Evolutionary conservation across 257 asterid species (phyloP).

Genomic region (Jasminum sambac): DNA sequence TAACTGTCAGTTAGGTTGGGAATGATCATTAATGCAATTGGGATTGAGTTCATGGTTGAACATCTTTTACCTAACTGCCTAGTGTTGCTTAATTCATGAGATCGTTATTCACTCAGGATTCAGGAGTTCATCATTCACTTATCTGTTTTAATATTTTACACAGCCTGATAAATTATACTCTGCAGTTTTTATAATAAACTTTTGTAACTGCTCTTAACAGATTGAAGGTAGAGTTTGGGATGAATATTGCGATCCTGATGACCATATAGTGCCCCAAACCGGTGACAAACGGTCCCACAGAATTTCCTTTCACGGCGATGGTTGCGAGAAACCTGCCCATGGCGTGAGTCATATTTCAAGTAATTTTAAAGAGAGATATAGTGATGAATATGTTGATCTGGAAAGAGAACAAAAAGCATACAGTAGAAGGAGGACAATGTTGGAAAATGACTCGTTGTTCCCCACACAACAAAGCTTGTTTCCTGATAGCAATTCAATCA

Average conservation of each 20-base stretch:
- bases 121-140: slow-evolving; percentile 1
- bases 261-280: slow-evolving; percentile 74
- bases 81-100: slow-evolving; percentile 1
- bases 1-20: background rate
- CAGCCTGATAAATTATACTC: slow-evolving; percentile 36
- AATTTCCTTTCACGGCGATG: slow-evolving; percentile 37
- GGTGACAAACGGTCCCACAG: slow-evolving; percentile 29
- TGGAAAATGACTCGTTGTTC: slow-evolving; percentile 46
- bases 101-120: background rate
- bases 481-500: slow-evolving; percentile 30
- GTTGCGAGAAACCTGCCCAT: slow-evolving; percentile 40
- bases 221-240: slow-evolving; percentile 72
- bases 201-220: slow-evolving; percentile 58
- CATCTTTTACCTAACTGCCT: background rate
- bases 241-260: slow-evolving; percentile 58
- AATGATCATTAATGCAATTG: background rate
- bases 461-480: slow-evolving; percentile 37
- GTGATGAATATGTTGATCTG: slow-evolving; percentile 33
- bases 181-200: slow-evolving; percentile 49
- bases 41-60: background rate
- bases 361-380: slow-evolving; percentile 33
- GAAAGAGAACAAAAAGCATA: slow-evolving; percentile 34
- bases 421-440: slow-evolving; percentile 39
- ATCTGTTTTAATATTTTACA: background rate
- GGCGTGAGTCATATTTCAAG: slow-evolving; percentile 33